phyloP scores from a whole-genome alignment of 1,284 basidiomycete species.

The Clitocybe nebularis region DNA sequence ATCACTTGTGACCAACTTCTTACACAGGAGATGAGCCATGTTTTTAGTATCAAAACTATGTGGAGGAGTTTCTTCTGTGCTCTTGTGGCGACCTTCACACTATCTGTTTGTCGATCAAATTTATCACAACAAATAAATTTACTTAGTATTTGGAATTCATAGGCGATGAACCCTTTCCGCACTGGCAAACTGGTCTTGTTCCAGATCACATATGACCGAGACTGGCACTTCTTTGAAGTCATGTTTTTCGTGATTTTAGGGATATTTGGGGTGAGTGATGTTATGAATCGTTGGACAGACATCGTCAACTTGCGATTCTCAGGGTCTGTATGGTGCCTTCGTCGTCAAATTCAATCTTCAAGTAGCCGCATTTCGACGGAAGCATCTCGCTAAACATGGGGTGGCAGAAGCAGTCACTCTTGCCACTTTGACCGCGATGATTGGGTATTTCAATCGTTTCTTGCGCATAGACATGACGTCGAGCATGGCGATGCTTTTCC shows the following conservation, averaged over 20 bases:
- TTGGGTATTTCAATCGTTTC: constrained; percentile 95
- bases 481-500: constrained; percentile 93
- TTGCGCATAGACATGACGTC: constrained; percentile 98
- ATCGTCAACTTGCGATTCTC: constrained; percentile 6
- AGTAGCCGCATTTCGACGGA: constrained; percentile 90
- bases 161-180: constrained; percentile 98
- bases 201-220: constrained; percentile 95
- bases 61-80: constrained; percentile 98
- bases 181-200: constrained; percentile 98
- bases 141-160: constrained; percentile 6
- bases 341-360: constrained; percentile 97
- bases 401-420: constrained; percentile 88
- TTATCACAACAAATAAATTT: constrained; percentile 11
- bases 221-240: constrained; percentile 99
- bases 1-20: too few relatives aligned
- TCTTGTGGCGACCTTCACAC: constrained; percentile 91
- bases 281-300: not conserved
- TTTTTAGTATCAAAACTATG: constrained; percentile 97
- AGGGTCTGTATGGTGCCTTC: constrained; percentile 97
- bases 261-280: constrained; percentile 78
- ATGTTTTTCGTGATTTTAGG: constrained; percentile 95
- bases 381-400: constrained; percentile 80
- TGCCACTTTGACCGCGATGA: constrained; percentile 84
- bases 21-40: constrained; percentile 94
- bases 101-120: constrained; percentile 64